A percentile compares a stretch with the other conserved stretches of the same genome.
phyloP scores from a whole-genome alignment of 371 early-diverging fungal genomes.

The Syncephalis fuscata region DNA sequence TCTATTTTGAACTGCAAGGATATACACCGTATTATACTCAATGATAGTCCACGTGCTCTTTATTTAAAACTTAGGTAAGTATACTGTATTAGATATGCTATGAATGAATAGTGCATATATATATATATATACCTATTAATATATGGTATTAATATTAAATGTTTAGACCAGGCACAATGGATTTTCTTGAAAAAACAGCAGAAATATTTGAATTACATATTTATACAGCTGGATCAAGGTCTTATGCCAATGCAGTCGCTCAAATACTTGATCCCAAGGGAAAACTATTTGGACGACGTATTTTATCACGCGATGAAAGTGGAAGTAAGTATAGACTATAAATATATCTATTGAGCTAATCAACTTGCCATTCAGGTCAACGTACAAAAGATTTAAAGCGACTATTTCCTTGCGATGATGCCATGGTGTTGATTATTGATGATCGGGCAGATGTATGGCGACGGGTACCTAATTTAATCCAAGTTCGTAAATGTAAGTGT shows the following conservation, averaged over 20 bases:
- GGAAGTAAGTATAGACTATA: constrained; percentile 35
- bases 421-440: constrained; percentile 96
- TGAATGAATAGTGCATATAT: too few relatives aligned
- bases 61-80: constrained; percentile 65
- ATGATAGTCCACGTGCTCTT: constrained; percentile 44
- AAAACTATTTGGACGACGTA: constrained; percentile 71
- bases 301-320: constrained; percentile 93
- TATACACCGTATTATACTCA: constrained; percentile 55
- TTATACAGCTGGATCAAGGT: constrained; percentile 97
- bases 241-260: constrained; percentile 87
- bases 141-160: background rate
- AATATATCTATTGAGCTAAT: background rate
- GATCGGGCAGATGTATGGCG: constrained; percentile 98
- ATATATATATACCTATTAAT: background rate
- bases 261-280: constrained; percentile 76
- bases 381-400: constrained; percentile 75
- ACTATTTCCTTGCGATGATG: constrained; percentile 89
- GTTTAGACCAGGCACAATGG: constrained; percentile 50
- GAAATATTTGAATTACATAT: constrained; percentile 89
- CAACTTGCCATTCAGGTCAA: constrained; percentile 24
- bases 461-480: constrained; percentile 76
- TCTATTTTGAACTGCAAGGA: constrained; percentile 20
- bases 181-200: constrained; percentile 57
- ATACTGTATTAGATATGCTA: too few relatives aligned
- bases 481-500: constrained; percentile 75